Base-by-base conservation (phyloP, 2,329 filamentous ascomycete genomes). In the Blastomyces emzantsi region DNA sequence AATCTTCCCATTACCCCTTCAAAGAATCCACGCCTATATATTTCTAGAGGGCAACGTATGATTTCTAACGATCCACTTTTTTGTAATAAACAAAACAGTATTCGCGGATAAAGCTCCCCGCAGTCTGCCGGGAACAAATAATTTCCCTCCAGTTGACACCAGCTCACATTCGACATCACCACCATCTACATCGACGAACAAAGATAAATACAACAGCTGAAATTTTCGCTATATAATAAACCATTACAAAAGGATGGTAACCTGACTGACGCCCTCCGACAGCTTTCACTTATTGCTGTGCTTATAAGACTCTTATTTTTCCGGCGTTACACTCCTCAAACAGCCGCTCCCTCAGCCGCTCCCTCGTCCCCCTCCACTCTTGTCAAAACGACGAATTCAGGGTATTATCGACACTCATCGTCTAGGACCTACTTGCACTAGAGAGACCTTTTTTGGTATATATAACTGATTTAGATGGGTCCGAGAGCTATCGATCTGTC, bases 81-180 rank as follows among this genome's bases (percentile, higher is more conserved):
- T 30, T 22, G 13, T 33, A 30, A 57, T 19, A 63, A 9, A 45
- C 41, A 6, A 58, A 60, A 19, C 39, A 62, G 60, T 62, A 28
- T 62, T 39, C 39, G 39, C 47, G 4, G 51, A 62, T 25, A 43
- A 56, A 43, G 15, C 36, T 13, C 60, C 60, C 19, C 60, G 49
- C 36, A 62, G 49, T 47, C 36, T 62, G 11, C 60, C 60, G 19
- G 60, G 60, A 33, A 62, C 60, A n/a, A 62, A 62, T 30, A 36
- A 47, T 33, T 62, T 62, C 51, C 57, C 39, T 9, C 41, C 11
- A 7, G 22, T 15, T 3, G 19, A n/a, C 7, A 7, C 36, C 22
- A 49, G n/a, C 25, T 11, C 52, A n/a, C 30, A 25, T 22, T 59
- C 39, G 5, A 41, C 57, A 47, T 30, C 57, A 8, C 25, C 41